Conservation (phyloP, 768 basidiomycete genomes). For the Suillus plorans region DNA sequence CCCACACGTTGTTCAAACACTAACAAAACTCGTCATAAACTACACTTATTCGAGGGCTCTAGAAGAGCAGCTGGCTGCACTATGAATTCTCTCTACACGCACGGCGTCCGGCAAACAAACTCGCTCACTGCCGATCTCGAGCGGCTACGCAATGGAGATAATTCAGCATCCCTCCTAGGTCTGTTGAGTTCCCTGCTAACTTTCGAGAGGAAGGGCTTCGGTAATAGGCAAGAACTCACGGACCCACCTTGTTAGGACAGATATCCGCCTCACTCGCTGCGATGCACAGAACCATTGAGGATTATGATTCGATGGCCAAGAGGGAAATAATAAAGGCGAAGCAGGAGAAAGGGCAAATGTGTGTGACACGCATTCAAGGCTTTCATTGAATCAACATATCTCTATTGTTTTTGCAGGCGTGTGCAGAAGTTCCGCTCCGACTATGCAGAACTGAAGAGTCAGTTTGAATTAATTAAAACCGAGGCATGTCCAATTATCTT, state of each 20-base stretch:
- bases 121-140: conserved; percentile 87
- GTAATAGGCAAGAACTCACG: conserved; percentile 10
- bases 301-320: conserved; percentile 96
- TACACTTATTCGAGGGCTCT: conserved; percentile 1
- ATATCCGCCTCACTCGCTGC: conserved; percentile 97
- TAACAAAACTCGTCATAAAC: background rate
- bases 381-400: conserved; percentile 6
- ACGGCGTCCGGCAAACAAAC: conserved; percentile 88
- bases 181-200: conserved; percentile 23
- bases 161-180: conserved; percentile 83
- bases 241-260: conserved; percentile 66
- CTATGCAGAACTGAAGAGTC: conserved; percentile 75
- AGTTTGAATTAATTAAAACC: conserved; percentile 78
- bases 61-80: conserved; percentile 17
- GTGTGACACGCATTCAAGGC: conserved; percentile 25
- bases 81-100: conserved; percentile 96
- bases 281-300: conserved; percentile 91
- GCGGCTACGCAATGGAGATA: conserved; percentile 76
- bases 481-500: conserved; percentile 35
- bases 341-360: conserved; percentile 95
- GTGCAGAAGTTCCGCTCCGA: conserved; percentile 90
- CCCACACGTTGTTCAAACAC: conserved; percentile 8
- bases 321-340: conserved; percentile 95
- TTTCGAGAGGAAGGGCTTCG: background rate
- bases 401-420: conserved; percentile 54